Evolutionary conservation across 140 eudicot genomes (phyloP).

Genomic region (Senecio squalidus): DNA sequence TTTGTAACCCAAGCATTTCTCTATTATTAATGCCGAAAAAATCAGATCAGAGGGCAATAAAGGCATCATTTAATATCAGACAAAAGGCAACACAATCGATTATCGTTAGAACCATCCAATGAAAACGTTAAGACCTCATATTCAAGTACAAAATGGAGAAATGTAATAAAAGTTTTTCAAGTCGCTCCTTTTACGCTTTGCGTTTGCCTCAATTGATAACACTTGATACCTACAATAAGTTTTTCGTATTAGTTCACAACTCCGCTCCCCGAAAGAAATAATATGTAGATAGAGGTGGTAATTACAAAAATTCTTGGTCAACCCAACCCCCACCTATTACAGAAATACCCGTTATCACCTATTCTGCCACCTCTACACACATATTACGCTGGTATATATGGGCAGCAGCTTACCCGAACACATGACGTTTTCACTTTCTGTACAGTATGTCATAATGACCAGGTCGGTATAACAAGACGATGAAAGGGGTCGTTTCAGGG

Average conservation of each 20-base stretch:
- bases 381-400: slow-evolving; percentile 3
- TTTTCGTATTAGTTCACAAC: background rate
- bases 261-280: background rate
- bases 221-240: slow-evolving; percentile 6
- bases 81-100: slow-evolving; percentile 12
- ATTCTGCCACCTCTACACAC: background rate
- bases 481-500: slow-evolving; percentile 44
- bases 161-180: slow-evolving; percentile 14
- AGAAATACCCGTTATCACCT: background rate
- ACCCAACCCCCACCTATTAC: background rate
- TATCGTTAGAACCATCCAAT: slow-evolving; percentile 2
- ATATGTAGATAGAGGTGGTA: background rate
- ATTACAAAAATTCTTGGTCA: background rate
- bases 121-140: slow-evolving; percentile 3
- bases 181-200: slow-evolving; percentile 8
- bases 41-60: no score
- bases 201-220: slow-evolving; percentile 11
- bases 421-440: slow-evolving; percentile 37
- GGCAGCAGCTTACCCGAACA: slow-evolving; percentile 15
- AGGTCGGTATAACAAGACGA: slow-evolving; percentile 80
- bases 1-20: no score
- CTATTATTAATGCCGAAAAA: background rate
- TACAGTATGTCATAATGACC: slow-evolving; percentile 95
- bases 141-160: slow-evolving; percentile 21
- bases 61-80: slow-evolving; percentile 7